Base-by-base conservation (phyloP, 345 rosid genomes). In the Lumnitzera littorea region DNA sequence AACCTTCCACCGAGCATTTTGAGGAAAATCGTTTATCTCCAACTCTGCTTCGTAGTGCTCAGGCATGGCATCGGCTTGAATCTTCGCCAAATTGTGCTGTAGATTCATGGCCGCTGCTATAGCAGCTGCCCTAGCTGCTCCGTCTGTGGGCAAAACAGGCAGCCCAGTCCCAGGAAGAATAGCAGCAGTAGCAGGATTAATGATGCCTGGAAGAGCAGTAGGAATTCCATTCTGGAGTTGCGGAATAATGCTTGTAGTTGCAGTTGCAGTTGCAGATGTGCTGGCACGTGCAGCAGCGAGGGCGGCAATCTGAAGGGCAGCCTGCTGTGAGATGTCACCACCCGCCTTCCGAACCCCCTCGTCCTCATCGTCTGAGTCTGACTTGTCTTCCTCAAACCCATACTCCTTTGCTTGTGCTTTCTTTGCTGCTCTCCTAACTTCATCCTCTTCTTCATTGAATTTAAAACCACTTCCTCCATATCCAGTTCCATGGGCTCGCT, bases 401-500 rank as follows among this genome's bases (percentile, higher is more conserved):
- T 94, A 94, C 70, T 94, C 97, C 70, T 76, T 94, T 14, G 96
- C 96, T 72, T 90, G 96, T 48, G 97, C 96, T 76, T 86, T 94
- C 84, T 94, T 92, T 17, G 91, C 99, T 7, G 96, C 99, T 65
- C 70, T 84, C 71, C 96, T 84, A 64, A 83, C 87, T 75, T 94
- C 99, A 76, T 90, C 95, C 71, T 88, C 99, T 82, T 90, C 99
- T 74, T 90, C 99, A 59, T 90, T 88, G 74, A 90, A 94, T 71
- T 94, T 94, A 72, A 90, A 94, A 48, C 99, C 97, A 76, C 96
- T 94, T 58, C 99, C 99, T 66, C 99, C 97, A 59, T 90, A 90
- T 60, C 96, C 97, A 62, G 97, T 90, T 62, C 97, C 97, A 71
- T 90, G 97, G 62, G 91, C 95, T 78, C 90, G 96, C 78, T 94